phyloP scores from a whole-genome alignment of 208 protist species.

The Leishmania major region DNA sequence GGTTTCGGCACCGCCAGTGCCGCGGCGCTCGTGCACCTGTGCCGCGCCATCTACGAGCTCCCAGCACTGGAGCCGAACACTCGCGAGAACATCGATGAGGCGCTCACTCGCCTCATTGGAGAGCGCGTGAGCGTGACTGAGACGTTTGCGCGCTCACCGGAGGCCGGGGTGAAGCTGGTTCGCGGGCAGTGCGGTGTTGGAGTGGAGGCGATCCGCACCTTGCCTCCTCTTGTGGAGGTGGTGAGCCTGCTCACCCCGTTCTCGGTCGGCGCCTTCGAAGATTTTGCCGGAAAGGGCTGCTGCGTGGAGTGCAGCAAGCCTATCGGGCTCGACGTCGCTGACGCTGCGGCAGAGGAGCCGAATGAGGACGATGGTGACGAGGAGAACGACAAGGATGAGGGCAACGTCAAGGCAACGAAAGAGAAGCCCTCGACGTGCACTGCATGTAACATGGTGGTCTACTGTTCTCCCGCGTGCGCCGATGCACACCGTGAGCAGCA shows the following conservation, averaged over 20 bases:
- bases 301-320: conserved; percentile 59
- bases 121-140: conserved; percentile 12
- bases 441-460: conserved; percentile 51
- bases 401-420: background rate
- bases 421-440: conserved; percentile 21
- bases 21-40: conserved; percentile 60
- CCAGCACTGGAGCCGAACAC: conserved; percentile 51
- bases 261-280: conserved; percentile 69
- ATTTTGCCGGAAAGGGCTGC: conserved; percentile 41
- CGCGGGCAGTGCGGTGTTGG: conserved; percentile 41
- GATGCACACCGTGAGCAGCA: conserved; percentile 51
- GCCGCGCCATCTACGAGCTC: conserved; percentile 73
- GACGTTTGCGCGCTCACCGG: conserved; percentile 14
- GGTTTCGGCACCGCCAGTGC: conserved; percentile 19
- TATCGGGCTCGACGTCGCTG: conserved; percentile 1
- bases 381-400: background rate
- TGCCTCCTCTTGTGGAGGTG: conserved; percentile 52
- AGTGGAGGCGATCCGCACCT: conserved; percentile 38
- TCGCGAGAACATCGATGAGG: conserved; percentile 26
- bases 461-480: conserved; percentile 65
- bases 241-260: conserved; percentile 52
- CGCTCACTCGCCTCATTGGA: conserved; percentile 31
- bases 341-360: background rate
- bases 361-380: background rate
- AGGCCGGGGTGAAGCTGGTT: conserved; percentile 22